Evolutionary conservation across 495 filamentous ascomycete genomes (phyloP).

Genomic region (Sordaria brevicollis): DNA sequence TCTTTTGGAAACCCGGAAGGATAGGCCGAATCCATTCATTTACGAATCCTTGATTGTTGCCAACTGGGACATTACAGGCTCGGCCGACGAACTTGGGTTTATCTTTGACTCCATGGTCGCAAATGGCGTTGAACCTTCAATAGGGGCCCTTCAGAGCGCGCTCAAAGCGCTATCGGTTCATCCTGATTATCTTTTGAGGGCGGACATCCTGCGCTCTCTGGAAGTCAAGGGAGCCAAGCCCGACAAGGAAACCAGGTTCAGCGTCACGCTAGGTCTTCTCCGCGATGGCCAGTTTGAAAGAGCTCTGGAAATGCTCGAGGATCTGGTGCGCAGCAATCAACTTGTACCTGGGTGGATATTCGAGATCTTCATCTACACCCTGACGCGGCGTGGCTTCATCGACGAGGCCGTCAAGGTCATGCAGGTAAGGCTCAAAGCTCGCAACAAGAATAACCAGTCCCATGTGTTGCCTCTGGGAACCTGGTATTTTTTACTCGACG

Average conservation of each 20-base stretch:
- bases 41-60: conserved; percentile 66
- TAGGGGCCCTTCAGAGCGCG: conserved; percentile 57
- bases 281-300: conserved; percentile 74
- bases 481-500: conserved; percentile 64
- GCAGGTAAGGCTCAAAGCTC: conserved; percentile 35
- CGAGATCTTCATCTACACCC: conserved; percentile 59
- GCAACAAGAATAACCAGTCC: conserved; percentile 26
- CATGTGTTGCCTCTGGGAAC: conserved; percentile 34
- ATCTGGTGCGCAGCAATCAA: conserved; percentile 49
- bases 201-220: conserved; percentile 55
- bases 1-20: conserved; percentile 50
- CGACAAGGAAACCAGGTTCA: conserved; percentile 32
- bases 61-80: conserved; percentile 57
- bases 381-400: conserved; percentile 60
- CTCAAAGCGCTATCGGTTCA: conserved; percentile 62
- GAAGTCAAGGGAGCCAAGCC: conserved; percentile 38
- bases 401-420: conserved; percentile 64
- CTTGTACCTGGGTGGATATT: conserved; percentile 58
- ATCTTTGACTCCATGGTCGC: conserved; percentile 61
- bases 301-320: conserved; percentile 62
- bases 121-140: conserved; percentile 48
- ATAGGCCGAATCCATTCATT: conserved; percentile 53
- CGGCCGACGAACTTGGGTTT: conserved; percentile 45
- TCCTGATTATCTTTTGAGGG: conserved; percentile 70
- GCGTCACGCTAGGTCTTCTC: conserved; percentile 62